Conservation (phyloP, 2,329 filamentous ascomycete genomes). For the Penicillium olsonii region DNA sequence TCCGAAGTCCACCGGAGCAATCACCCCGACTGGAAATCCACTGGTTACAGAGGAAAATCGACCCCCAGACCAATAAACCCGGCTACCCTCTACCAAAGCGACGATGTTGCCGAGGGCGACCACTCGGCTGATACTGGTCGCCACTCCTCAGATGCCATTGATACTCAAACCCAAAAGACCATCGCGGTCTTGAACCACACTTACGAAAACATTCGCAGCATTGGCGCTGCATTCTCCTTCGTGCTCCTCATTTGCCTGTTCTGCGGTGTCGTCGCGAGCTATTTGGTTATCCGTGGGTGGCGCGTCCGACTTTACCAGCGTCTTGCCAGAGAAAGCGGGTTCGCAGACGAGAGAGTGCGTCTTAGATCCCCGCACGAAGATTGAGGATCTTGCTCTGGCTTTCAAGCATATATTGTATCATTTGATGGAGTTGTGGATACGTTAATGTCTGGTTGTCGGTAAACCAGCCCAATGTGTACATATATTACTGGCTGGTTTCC, state of each 20-base stretch:
- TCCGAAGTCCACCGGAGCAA: constrained; percentile 21
- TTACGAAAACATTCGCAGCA: constrained; percentile 19
- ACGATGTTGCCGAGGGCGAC: constrained; percentile 1
- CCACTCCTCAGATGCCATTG: constrained; percentile 5
- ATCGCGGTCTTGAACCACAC: constrained; percentile 16
- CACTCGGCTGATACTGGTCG: background rate
- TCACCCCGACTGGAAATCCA: constrained; percentile 18
- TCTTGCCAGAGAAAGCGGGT: constrained; percentile 12
- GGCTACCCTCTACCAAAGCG: constrained; percentile 2
- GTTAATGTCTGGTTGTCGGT: constrained; percentile 3
- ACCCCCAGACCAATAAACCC: constrained; percentile 19
- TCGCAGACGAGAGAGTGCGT: constrained; percentile 14
- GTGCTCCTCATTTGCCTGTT: constrained; percentile 20
- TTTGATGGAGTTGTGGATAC: constrained; percentile 10
- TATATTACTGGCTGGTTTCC: background rate
- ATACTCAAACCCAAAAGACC: constrained; percentile 20
- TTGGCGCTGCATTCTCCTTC: constrained; percentile 22
- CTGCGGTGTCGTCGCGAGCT: constrained; percentile 16
- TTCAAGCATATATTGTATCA: background rate
- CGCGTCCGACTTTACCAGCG: constrained; percentile 26
- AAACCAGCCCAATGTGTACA: constrained; percentile 8
- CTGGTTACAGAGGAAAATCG: constrained; percentile 17
- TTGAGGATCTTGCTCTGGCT: background rate
- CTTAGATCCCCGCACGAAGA: constrained; percentile 13
- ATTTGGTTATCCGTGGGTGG: constrained; percentile 25